Base-by-base conservation (phyloP, 2,329 filamentous ascomycete species). In the Drechmeria coniospora region DNA sequence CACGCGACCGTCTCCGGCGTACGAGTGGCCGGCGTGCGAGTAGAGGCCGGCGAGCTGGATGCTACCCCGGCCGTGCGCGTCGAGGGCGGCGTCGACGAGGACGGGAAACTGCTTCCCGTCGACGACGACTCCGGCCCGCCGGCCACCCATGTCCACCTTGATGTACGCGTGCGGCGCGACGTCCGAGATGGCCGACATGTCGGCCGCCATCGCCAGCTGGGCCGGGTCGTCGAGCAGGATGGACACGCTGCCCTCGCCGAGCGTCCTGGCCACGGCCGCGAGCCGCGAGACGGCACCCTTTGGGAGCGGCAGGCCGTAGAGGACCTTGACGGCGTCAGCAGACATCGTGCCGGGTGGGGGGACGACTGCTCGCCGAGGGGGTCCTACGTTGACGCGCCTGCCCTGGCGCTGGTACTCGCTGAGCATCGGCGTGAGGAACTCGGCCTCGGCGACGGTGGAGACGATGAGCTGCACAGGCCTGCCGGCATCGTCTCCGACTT, bases 371-470 rank as follows among this genome's bases (percentile, higher is more conserved):
- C 10, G 14, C 7, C n/a, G n/a, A n/a, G n/a, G 3, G 4, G 4
- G 7, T 43, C 61, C 41, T 51, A 77, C 68, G 44, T 77, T 80
- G 28, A 75, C 61, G 11, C 51, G 43, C 6, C 72, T 59, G 3
- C 66, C 68, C 23, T 55, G 46, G 0, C 45, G 39, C 41, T 68
- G 62, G 36, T 71, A 72, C 31, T 75, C 63, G 8, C 62, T 47
- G 1, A 86, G 51, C 22, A 74, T 60, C 0, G 68, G 69, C 6
- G 69, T 33, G 5, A 86, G 53, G 27, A 68, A 64, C 46, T 87
- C 79, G 1, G 74, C 73, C 50, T 87, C 81, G 3, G 68, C 54
- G n/a, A 86, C 38, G 0, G 81, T 90, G 1, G 79, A 86, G 1
- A 76, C 73, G 19, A 86, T 63, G 29, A 87, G 57, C 21, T 76